These are phyloP conservation scores for Lodderomyces metapsilosis DNA, from an alignment of 1,139 yeast genomes.

Conservation along the genomic window DNA sequence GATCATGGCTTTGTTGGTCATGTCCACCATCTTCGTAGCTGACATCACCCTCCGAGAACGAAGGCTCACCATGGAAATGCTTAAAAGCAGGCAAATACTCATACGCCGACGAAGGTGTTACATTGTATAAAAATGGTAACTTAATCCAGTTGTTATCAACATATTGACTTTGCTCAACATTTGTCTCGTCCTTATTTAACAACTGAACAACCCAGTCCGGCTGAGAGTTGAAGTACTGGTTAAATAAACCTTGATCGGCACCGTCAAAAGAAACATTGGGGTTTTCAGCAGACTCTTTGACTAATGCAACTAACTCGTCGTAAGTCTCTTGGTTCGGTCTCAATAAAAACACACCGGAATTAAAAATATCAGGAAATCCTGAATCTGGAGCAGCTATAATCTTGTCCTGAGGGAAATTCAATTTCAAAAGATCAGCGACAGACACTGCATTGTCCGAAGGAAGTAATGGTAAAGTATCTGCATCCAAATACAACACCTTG, in stretches of 20 bases:
- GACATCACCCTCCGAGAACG: slow-evolving; percentile 1
- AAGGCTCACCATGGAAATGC: slow-evolving; percentile 44
- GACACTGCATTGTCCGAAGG: slow-evolving; percentile 31
- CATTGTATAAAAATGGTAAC: slow-evolving; percentile 80
- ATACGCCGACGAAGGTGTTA: slow-evolving; percentile 79
- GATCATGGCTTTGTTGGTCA: slow-evolving; percentile 4
- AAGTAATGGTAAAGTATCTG: slow-evolving; percentile 70
- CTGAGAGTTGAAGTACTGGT: slow-evolving; percentile 65
- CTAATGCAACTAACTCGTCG: slow-evolving; percentile 39
- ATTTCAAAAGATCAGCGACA: slow-evolving; percentile 27
- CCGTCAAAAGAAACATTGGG: slow-evolving; percentile 72
- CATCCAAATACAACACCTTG: slow-evolving; percentile 72
- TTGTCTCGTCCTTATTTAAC: slow-evolving; percentile 9
- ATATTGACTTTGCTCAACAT: slow-evolving; percentile 2
- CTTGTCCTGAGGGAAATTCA: slow-evolving; percentile 35
- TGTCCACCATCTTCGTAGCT: background rate
- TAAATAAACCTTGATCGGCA: slow-evolving; percentile 91
- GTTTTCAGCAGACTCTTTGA: slow-evolving; percentile 21
- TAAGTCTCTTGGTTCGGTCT: slow-evolving; percentile 55
- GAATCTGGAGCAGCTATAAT: slow-evolving; percentile 84
- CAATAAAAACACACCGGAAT: slow-evolving; percentile 78
- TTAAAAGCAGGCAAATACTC: slow-evolving; percentile 80
- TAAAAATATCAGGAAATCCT: slow-evolving; percentile 96
- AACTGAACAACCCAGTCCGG: slow-evolving; percentile 40
- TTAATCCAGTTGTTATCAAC: slow-evolving; percentile 53